Percentiles rank a stretch among this genome's conserved stretches.
phyloP scores from a whole-genome alignment of 2,329 filamentous ascomycete genomes.

The Purpureocillium takamizusanense region DNA sequence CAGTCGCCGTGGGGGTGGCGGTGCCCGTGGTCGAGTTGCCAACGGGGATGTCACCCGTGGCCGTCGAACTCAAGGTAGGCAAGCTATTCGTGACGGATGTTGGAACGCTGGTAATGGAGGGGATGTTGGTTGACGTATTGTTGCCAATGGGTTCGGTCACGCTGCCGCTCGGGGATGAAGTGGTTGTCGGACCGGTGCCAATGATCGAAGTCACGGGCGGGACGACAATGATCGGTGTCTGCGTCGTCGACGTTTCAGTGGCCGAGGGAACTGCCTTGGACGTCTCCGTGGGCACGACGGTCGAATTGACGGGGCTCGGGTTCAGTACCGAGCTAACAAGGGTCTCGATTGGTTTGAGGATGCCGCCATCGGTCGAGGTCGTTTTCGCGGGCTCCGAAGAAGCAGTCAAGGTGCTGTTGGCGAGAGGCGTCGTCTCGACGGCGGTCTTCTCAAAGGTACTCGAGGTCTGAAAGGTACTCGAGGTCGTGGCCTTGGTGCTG shows the following conservation, averaged over 20 bases:
- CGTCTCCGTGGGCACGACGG: no score
- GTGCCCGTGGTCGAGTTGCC: conserved; percentile 1
- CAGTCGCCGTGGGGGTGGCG: not conserved
- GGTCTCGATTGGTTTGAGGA: conserved; percentile 14
- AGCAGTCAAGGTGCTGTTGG: conserved; percentile 2
- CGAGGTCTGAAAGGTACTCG: not conserved
- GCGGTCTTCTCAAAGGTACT: not conserved
- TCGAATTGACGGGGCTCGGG: conserved; percentile 6
- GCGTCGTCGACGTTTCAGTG: not conserved
- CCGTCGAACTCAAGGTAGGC: conserved; percentile 5
- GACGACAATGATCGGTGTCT: not conserved
- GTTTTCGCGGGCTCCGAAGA: not conserved
- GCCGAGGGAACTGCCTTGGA: no score
- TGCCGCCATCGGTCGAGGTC: conserved; percentile 4
- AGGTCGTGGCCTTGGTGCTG: not conserved
- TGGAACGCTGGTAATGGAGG: conserved; percentile 4
- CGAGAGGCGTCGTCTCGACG: not conserved
- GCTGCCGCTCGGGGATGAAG: not conserved
- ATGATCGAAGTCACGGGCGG: conserved; percentile 1
- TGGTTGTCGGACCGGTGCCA: not conserved
- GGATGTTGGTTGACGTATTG: conserved; percentile 7
- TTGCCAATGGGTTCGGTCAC: conserved; percentile 2
- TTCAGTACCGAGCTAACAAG: conserved; percentile 10
- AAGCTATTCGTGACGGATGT: conserved; percentile 2
- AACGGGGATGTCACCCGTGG: conserved; percentile 4